Base-by-base conservation (phyloP, 1,139 yeast genomes). In the Yamadazyma dushanensis region DNA sequence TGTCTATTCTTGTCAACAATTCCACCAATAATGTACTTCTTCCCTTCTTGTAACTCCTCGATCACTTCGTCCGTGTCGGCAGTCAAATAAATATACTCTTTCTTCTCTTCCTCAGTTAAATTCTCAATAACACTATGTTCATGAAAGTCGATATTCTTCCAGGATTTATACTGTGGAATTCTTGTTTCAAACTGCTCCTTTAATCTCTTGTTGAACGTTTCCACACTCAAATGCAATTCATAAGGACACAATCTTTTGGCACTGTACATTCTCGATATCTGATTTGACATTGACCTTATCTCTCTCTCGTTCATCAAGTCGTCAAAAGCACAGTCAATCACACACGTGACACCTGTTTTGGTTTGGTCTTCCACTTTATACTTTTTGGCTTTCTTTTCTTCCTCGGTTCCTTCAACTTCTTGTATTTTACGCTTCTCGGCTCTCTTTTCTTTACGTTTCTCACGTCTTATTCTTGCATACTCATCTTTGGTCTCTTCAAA, bases 1-100 rank as follows among this genome's bases (percentile, higher is more conserved):
- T 92, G 85, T 48, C 97, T 75, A 45, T 95, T 95, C 59, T 90
- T 92, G 59, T 92, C 98, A 7, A 92, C 97, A 37, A 92, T 90
- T 0, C 98, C 98, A 8, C 98, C 98, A 36, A 92, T 80, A 31
- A 90, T 77, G 51, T 92, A 92, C 0, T 94, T 84, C 57, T 73
- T 72, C 4, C 80, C 83, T 4, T 80, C 77, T 42, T 83, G 80
- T 34, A 92, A 64, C 14, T 74, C 76, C 23, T 84, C 61, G 15
- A 75, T 73, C 26, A 61, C 66, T 18, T 84, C 84, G 13, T 82
- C 85, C 0, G 96, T 82, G 50, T 92, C 98, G 0, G 97, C 95
- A 1, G 95, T 83, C 29, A 92, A 66, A 54, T 92, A 92, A 0
- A 87, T 73, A 39, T 67, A 66, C 4, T 66, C 64, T 14, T 60